These are phyloP conservation scores for Plasmodium blacklocki DNA, from an alignment of 169 alveolate genomes.

Conservation along the genomic window DNA sequence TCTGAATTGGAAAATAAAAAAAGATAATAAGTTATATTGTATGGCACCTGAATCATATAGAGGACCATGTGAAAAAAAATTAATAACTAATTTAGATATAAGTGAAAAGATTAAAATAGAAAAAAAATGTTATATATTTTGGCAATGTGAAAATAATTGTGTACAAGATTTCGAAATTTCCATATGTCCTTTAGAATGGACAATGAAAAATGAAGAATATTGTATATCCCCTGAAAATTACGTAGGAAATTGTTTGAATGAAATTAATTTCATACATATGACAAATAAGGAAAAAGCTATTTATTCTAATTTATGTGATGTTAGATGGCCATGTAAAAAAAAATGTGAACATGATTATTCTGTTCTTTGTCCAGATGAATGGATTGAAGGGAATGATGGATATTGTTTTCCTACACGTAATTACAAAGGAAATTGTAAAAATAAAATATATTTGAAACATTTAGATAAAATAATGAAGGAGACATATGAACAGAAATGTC, in stretches of 20 bases:
- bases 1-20: conserved; percentile 44
- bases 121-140: conserved; percentile 55
- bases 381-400: conserved; percentile 78
- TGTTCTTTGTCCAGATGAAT: conserved; percentile 84
- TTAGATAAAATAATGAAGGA: conserved; percentile 61
- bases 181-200: conserved; percentile 84
- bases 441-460: conserved; percentile 50
- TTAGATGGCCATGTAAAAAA: conserved; percentile 73
- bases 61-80: conserved; percentile 79
- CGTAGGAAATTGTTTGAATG: conserved; percentile 66
- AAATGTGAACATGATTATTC: conserved; percentile 82
- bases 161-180: conserved; percentile 51
- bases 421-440: conserved; percentile 55
- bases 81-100: conserved; percentile 44
- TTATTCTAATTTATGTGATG: conserved; percentile 68
- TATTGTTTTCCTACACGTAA: conserved; percentile 67
- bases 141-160: conserved; percentile 67
- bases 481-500: conserved; percentile 70
- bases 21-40: conserved; percentile 46
- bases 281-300: conserved; percentile 57
- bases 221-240: conserved; percentile 83
- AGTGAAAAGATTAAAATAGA: conserved; percentile 55
- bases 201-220: conserved; percentile 33
- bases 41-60: conserved; percentile 79
- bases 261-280: conserved; percentile 56